Evolutionary conservation across 108 stramenopile species (phyloP).

Genomic region (Discostella stelligeroides): DNA sequence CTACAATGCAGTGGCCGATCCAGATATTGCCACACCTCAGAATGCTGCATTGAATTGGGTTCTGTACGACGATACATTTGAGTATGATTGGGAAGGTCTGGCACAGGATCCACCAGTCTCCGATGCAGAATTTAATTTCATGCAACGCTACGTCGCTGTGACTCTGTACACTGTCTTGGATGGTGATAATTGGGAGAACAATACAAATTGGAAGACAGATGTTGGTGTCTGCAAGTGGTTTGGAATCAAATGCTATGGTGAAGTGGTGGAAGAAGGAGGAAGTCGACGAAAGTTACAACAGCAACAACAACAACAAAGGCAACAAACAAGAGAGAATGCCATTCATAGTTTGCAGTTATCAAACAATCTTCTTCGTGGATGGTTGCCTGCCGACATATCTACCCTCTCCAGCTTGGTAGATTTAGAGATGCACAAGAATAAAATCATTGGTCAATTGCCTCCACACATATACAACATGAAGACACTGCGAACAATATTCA

Average conservation of each 20-base stretch:
- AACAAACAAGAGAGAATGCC: constrained; percentile 4
- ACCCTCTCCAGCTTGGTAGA: constrained; percentile 9
- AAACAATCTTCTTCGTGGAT: constrained; percentile 26
- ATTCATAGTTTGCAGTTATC: constrained; percentile 7
- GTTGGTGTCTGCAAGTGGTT: constrained; percentile 37
- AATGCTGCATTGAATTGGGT: constrained; percentile 19
- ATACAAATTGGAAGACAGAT: constrained; percentile 28
- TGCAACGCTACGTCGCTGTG: constrained; percentile 35
- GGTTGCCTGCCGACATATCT: constrained; percentile 18
- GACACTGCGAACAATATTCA: constrained; percentile 20
- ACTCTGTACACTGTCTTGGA: constrained; percentile 20
- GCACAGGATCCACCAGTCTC: constrained; percentile 3
- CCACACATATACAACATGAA: constrained; percentile 18
- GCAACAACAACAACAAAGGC: background rate
- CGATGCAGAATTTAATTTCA: constrained; percentile 20
- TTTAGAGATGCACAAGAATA: constrained; percentile 48
- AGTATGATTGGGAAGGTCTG: constrained; percentile 38
- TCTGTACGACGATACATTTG: constrained; percentile 26
- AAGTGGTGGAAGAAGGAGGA: background rate
- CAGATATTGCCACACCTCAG: constrained; percentile 10
- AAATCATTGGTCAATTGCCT: constrained; percentile 49
- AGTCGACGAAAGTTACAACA: background rate
- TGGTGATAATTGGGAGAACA: constrained; percentile 35
- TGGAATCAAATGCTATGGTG: constrained; percentile 38
- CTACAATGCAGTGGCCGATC: constrained; percentile 15